Evolutionary conservation across 1,284 basidiomycete genomes (phyloP).

Genomic region (Ganoderma leucocontextum): DNA sequence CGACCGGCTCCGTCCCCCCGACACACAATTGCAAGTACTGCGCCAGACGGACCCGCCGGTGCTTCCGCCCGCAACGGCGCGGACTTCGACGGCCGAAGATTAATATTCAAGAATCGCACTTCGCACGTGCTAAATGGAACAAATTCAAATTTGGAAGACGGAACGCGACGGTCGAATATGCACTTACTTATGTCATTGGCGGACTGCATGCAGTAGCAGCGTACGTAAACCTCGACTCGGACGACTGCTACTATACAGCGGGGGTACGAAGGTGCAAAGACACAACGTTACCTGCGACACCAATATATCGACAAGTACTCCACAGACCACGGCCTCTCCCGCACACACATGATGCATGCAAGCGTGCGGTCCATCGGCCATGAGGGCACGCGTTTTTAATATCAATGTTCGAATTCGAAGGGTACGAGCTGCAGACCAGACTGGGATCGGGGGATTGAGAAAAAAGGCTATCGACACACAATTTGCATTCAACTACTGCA

Average conservation of each 20-base stretch:
- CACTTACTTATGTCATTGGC: neutral
- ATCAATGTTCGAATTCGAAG: neutral
- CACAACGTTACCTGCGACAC: neutral
- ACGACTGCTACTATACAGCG: neutral
- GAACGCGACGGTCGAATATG: neutral
- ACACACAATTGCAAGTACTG: neutral
- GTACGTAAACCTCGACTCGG: conserved; percentile 21
- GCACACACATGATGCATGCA: too few relatives aligned
- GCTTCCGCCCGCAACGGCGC: neutral
- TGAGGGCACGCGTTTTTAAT: neutral
- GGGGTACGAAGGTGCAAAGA: neutral
- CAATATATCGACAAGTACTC: too few relatives aligned
- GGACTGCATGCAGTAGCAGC: conserved; percentile 7
- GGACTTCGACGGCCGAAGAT: neutral
- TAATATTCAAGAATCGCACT: neutral
- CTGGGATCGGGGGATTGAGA: neutral
- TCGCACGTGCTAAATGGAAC: neutral
- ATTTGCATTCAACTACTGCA: neutral
- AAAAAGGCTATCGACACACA: conserved; percentile 5
- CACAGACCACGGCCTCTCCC: too few relatives aligned
- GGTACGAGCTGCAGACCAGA: neutral
- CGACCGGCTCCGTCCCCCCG: neutral
- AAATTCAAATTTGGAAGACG: neutral
- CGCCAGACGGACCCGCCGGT: neutral
- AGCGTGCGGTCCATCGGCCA: too few relatives aligned